A percentile compares a stretch with the other conserved stretches of the same genome.
These are phyloP conservation scores for Lolium rigidum DNA, from an alignment of 176 grass and related monocot genomes.

Conservation along the genomic window DNA sequence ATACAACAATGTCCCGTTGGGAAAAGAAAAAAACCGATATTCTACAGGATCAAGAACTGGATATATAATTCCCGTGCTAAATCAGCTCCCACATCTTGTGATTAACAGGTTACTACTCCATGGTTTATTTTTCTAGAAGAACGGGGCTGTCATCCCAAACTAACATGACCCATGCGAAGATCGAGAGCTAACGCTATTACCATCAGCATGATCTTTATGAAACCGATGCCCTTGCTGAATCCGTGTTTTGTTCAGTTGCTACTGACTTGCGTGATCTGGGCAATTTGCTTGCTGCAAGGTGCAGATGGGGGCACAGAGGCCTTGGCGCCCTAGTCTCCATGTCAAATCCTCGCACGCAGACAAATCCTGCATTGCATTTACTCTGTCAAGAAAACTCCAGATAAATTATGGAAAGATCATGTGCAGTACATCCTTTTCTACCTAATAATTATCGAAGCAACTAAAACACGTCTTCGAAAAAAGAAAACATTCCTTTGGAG, in stretches of 20 bases:
- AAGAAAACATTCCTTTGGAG: background rate
- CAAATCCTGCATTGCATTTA: constrained; percentile 70
- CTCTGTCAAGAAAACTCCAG: background rate
- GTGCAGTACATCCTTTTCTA: background rate
- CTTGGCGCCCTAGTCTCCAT: constrained; percentile 69
- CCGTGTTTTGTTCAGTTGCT: constrained; percentile 30
- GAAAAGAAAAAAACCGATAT: background rate
- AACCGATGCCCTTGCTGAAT: constrained; percentile 22
- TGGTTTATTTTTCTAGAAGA: constrained; percentile 47
- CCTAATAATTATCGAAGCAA: constrained; percentile 12
- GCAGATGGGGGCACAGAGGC: constrained; percentile 77
- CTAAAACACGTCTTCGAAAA: background rate
- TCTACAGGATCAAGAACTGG: constrained; percentile 9
- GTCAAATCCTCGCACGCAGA: constrained; percentile 92
- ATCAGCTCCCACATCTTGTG: constrained; percentile 37
- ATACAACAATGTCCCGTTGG: constrained; percentile 10
- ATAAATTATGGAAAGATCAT: constrained; percentile 11
- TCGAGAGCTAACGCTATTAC: constrained; percentile 34
- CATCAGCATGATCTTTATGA: constrained; percentile 34
- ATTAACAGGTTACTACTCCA: constrained; percentile 33
- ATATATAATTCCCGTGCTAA: constrained; percentile 25
- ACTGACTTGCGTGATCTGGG: constrained; percentile 41
- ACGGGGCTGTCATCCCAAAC: constrained; percentile 35
- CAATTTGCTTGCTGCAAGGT: constrained; percentile 69
- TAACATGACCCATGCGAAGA: constrained; percentile 43